Evolutionary conservation across 2,329 filamentous ascomycete species (phyloP).

Genomic region (Thermomyces lanuginosus): DNA sequence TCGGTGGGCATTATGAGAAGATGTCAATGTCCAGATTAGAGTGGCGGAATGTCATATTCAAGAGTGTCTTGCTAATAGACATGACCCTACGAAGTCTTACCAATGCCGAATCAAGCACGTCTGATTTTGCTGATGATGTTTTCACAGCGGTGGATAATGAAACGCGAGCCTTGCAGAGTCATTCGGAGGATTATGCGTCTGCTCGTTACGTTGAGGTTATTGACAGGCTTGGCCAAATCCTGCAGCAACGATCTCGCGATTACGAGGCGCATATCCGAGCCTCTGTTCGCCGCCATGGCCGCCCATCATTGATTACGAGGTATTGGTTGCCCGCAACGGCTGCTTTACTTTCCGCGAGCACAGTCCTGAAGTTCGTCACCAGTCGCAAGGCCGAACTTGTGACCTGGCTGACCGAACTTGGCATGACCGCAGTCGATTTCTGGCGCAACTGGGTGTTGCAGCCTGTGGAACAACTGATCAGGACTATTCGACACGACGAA

Average conservation of each 20-base stretch:
- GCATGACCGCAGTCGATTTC: constrained; percentile 67
- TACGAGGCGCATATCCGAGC: constrained; percentile 44
- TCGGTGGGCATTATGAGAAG: constrained; percentile 3
- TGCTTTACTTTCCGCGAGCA: constrained; percentile 67
- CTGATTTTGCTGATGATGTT: constrained; percentile 4
- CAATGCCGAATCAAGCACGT: constrained; percentile 1
- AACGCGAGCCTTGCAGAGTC: constrained; percentile 2
- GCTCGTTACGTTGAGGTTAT: constrained; percentile 10
- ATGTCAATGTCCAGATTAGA: constrained; percentile 1
- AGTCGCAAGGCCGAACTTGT: constrained; percentile 61
- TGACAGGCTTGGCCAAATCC: constrained; percentile 36
- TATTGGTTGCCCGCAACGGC: constrained; percentile 73
- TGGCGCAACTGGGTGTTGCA: constrained; percentile 94
- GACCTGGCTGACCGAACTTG: constrained; percentile 64
- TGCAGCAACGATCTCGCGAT: constrained; percentile 50
- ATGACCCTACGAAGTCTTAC: constrained; percentile 3
- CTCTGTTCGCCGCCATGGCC: constrained; percentile 50
- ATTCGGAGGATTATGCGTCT: background rate
- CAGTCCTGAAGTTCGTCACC: constrained; percentile 61
- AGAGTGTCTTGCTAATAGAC: constrained; percentile 4
- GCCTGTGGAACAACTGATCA: constrained; percentile 64
- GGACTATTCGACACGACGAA: constrained; percentile 83
- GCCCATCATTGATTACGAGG: constrained; percentile 56
- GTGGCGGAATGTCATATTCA: constrained; percentile 2
- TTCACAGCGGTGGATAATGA: constrained; percentile 2